phyloP scores from a whole-genome alignment of 345 rosid genomes.

The Citrus glauca region DNA sequence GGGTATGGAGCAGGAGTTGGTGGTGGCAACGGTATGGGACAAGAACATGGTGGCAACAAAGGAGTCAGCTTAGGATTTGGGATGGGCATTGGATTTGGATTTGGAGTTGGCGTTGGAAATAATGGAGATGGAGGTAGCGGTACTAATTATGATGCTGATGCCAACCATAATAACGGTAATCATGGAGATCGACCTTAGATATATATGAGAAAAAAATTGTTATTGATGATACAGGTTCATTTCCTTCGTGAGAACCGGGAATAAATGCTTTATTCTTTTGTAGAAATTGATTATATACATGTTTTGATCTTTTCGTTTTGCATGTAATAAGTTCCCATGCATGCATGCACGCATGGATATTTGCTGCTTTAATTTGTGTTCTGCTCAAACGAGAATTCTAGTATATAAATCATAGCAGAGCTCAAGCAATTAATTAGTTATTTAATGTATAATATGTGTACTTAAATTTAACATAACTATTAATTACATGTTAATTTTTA shows the following conservation, averaged over 20 bases:
- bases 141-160: background rate
- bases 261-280: too few relatives aligned
- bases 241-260: background rate
- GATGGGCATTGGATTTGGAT: slow-evolving; percentile 31
- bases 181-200: background rate
- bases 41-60: background rate
- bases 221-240: background rate
- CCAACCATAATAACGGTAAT: background rate
- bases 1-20: slow-evolving; percentile 20
- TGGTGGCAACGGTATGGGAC: slow-evolving; percentile 19
- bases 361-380: too few relatives aligned
- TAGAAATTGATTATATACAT: too few relatives aligned
- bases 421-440: too few relatives aligned
- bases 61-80: slow-evolving; percentile 24
- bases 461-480: accelerated
- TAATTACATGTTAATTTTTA: accelerated
- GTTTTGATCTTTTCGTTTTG: too few relatives aligned
- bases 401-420: too few relatives aligned
- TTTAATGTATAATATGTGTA: too few relatives aligned
- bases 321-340: too few relatives aligned
- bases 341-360: too few relatives aligned
- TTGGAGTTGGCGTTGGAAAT: slow-evolving; percentile 28
- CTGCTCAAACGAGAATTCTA: too few relatives aligned
- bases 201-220: too few relatives aligned
- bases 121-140: slow-evolving; percentile 8